Evolutionary conservation across 2,329 filamentous ascomycete species (phyloP).

Genomic region (Clonostachys rhizophaga): DNA sequence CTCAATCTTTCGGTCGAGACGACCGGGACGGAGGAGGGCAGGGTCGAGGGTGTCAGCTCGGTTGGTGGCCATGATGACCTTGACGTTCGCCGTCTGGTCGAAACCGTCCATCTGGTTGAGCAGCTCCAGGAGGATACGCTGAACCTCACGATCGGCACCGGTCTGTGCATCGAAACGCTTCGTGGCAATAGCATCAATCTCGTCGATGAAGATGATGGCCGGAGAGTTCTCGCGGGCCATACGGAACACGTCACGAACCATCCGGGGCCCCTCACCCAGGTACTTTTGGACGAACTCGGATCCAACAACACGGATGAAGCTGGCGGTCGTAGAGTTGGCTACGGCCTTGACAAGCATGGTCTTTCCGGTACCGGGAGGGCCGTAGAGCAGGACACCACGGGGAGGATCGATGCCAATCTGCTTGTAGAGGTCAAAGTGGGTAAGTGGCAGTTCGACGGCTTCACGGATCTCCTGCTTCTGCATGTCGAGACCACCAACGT

Average conservation of each 20-base stretch:
- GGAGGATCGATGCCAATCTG: conserved; percentile 99
- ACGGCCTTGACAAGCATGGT: conserved; percentile 98
- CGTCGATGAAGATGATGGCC: conserved; percentile 98
- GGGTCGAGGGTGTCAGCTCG: conserved; percentile 95
- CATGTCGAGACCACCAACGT: conserved; percentile 97
- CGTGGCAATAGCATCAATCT: conserved; percentile 97
- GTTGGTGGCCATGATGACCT: conserved; percentile 99
- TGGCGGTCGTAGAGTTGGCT: conserved; percentile 95
- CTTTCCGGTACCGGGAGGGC: conserved; percentile 92
- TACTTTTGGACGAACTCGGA: conserved; percentile 99
- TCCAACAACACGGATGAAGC: conserved; percentile 96
- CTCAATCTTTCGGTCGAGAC: conserved; percentile 97
- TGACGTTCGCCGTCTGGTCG: conserved; percentile 97
- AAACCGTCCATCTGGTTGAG: conserved; percentile 99
- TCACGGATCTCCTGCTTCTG: conserved; percentile 99
- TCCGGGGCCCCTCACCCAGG: conserved; percentile 92
- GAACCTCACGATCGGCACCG: conserved; percentile 94
- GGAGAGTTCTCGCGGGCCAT: conserved; percentile 99
- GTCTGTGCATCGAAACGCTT: conserved; percentile 99
- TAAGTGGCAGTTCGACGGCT: conserved; percentile 92
- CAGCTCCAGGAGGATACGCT: conserved; percentile 94
- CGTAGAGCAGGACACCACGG: conserved; percentile 92
- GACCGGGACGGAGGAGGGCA: conserved; percentile 87
- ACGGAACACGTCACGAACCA: conserved; percentile 98
- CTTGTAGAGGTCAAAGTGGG: conserved; percentile 97